Evolutionary conservation across 78 protist genomes (phyloP), one percentile per base, ranked within the genome.

Genomic region (Dictyostelium firmibasis): DNA sequence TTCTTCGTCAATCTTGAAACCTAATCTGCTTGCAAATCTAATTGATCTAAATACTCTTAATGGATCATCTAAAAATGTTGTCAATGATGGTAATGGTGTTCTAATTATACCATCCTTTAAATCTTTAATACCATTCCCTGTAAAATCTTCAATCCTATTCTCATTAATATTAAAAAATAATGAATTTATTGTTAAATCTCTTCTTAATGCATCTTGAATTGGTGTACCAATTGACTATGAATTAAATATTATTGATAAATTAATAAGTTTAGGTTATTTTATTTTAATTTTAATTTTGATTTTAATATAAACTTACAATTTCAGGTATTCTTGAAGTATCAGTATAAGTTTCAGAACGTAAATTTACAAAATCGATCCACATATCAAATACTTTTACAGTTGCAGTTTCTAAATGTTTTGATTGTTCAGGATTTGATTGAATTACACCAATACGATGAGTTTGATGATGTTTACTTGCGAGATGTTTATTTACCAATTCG

Each of bases 171-270:
- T 99, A 75, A 97, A 99, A 77, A 99, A 99, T 23, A 99, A 77
- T 35, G 99, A 76, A 91, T 99, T 99, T 50, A 98, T 98, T 36
- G 99, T 99, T 72, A 99, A 81, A 88, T 99, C 99, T 16, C 99
- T 94, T 31, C 99, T 74, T 23, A 27, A 47, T 25, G 99, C 98
- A 81, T 99, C 99, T 44, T 98, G 96, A 18, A 29, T 20, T 6
- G 99, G 98, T 20, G 99, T 96, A 14, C 99, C 99, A 5, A 96
- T 47, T 47, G 57, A 41, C 96, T 70, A 75, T 2, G 20, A 7
- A 4, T 29, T 20, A 60, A 38, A 31, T 38, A 77, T 10, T 4
- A 38, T 4, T 38, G 43, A 38, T 4, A 38, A 38, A 38, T 4
- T 20, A 8, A 4, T 35, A 9, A 82, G 27, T 35, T 35, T 82